Percentiles rank a stretch among this genome's conserved stretches.
Conservation (phyloP, 805 yeast genomes). For the Hanseniaspora taiwanica region DNA sequence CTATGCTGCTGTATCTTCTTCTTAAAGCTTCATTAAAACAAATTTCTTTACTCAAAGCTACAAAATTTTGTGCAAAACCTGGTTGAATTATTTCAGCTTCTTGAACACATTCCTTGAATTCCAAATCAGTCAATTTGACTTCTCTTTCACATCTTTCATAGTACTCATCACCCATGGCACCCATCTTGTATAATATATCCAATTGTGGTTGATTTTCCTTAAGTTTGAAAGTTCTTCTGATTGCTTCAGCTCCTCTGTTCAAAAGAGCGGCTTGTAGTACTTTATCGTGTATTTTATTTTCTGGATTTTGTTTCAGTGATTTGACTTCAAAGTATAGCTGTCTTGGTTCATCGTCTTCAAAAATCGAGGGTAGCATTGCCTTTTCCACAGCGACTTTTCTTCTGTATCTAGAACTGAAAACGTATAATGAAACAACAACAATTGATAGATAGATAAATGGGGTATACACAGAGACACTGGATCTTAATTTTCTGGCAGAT, state of each 20-base stretch:
- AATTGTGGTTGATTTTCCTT: conserved; percentile 66
- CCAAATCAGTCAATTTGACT: conserved; percentile 66
- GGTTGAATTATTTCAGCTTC: conserved; percentile 64
- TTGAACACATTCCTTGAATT: conserved; percentile 57
- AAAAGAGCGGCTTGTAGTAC: conserved; percentile 56
- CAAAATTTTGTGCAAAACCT: conserved; percentile 70
- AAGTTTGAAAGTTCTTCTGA: conserved; percentile 70
- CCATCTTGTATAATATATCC: conserved; percentile 64
- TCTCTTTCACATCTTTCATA: conserved; percentile 71
- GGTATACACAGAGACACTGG: conserved; percentile 44
- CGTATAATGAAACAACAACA: conserved; percentile 47
- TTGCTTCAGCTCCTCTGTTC: conserved; percentile 73
- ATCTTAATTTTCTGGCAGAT: conserved; percentile 13
- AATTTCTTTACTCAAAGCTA: conserved; percentile 74
- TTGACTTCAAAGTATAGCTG: conserved; percentile 51
- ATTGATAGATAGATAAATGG: conserved; percentile 69
- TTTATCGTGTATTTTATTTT: conserved; percentile 58
- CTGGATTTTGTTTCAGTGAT: conserved; percentile 18
- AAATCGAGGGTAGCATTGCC: conserved; percentile 55
- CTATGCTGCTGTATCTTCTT: conserved; percentile 42
- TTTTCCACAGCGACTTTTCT: conserved; percentile 37
- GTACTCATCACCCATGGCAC: conserved; percentile 83
- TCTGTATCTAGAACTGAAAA: conserved; percentile 61
- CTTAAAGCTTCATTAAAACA: conserved; percentile 86
- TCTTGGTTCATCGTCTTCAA: conserved; percentile 52